Base-by-base conservation (phyloP, 371 early-diverging fungal species). In the Mucor racemosus region DNA sequence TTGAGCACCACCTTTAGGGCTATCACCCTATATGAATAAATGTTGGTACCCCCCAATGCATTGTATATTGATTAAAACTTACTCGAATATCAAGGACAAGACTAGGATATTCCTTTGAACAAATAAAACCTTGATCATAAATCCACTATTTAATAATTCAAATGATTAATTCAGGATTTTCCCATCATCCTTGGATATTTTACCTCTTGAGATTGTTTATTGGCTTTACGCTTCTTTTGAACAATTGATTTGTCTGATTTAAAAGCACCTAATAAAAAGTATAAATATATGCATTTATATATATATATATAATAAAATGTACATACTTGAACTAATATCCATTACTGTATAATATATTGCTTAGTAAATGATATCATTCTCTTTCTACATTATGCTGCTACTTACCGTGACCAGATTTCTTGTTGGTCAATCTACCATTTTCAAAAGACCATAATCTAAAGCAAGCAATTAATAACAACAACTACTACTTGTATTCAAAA, bases 31-130 rank as follows among this genome's bases (percentile, higher is more conserved):
- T 14, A 21, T 1, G 21, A n/a, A n/a, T 9, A 1, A 15, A 17
- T 48, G 19, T 48, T 9, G 19, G 21, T 19, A 17, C 19, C 7
- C 19, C 7, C 19, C 19, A 19, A 17, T 8, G 17, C 14, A 6
- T 14, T 11, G 44, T 15, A 15, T 14, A 15, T 11, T 7, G 7
- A n/a, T 15, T 14, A 11, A 31, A 5, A 33, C 26, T 62, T 77
- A 82, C 83, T 69, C 75, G 76, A 50, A 82, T 82, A 70, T 78
- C 80, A n/a, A 82, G 71, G 0, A 82, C 80, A 60, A 82, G 66
- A n/a, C 68, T 76, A 10, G 78, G 76, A 46, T 78, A 82, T 33
- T 71, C 77, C 31, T 74, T 71, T 21, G 76, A 78, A 44, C 76
- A 78, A 53, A 82, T 80, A 60, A 68, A 80, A 0, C 83, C 83